These are phyloP conservation scores for Ephemerocybe angulata DNA, from an alignment of 768 basidiomycete species.

Conservation along the genomic window DNA sequence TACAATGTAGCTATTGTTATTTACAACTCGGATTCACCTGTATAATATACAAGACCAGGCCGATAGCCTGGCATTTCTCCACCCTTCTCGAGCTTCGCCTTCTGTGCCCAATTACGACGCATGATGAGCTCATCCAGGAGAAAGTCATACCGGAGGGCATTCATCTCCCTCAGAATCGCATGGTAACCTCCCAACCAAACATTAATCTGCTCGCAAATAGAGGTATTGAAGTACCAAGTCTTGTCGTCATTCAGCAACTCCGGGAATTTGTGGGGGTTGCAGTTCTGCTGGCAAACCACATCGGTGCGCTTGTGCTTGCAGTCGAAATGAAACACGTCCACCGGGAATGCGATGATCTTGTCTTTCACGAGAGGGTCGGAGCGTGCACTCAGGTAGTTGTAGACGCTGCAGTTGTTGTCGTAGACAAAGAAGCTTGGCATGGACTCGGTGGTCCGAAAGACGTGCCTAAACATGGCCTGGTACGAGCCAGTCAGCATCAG, in stretches of 20 bases:
- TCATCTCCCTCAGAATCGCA: slow-evolving; percentile 29
- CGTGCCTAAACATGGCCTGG: slow-evolving; percentile 17
- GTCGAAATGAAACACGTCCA: slow-evolving; percentile 28
- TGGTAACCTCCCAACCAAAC: slow-evolving; percentile 29
- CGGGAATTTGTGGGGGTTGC: slow-evolving; percentile 21
- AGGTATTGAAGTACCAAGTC: slow-evolving; percentile 29
- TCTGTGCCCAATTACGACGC: slow-evolving; percentile 4
- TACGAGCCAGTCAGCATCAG: not conserved
- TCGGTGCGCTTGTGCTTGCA: slow-evolving; percentile 25
- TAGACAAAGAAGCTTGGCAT: slow-evolving; percentile 20
- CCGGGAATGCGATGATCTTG: slow-evolving; percentile 13
- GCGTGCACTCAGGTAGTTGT: slow-evolving; percentile 9
- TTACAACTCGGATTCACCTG: not conserved
- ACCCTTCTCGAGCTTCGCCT: not conserved
- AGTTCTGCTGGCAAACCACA: slow-evolving; percentile 20
- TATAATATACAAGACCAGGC: not conserved
- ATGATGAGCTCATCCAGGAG: slow-evolving; percentile 34
- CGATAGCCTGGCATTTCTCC: not conserved
- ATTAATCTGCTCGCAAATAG: slow-evolving; percentile 34
- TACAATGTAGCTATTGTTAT: too few relatives aligned
- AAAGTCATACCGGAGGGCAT: slow-evolving; percentile 24
- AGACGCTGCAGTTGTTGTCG: slow-evolving; percentile 23
- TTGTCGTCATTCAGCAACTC: slow-evolving; percentile 15
- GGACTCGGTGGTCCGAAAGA: slow-evolving; percentile 17
- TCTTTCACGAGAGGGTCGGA: slow-evolving; percentile 16